Evolutionary conservation across 2,329 filamentous ascomycete genomes (phyloP), one percentile per base, ranked within the genome.

Genomic region (Calonectria pseudoreteaudii): DNA sequence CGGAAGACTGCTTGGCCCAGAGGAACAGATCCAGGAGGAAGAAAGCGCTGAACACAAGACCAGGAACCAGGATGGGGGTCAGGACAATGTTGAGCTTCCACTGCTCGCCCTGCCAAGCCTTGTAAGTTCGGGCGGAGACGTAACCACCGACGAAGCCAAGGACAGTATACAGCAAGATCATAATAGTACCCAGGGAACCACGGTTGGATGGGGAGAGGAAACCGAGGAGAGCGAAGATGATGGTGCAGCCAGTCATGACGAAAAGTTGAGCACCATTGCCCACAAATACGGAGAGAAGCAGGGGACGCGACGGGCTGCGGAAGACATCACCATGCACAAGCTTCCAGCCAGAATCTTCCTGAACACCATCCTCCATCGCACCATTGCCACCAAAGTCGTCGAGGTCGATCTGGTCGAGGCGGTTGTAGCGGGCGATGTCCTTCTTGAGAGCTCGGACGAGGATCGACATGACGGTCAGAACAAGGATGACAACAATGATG

Each of bases 301-400:
- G 89, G 1, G 96, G 94, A 74, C 94, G 93, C 77, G 93, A 91
- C 4, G 97, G 97, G 14, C 93, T 93, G 71, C 97, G 94, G 90
- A 99, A 99, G 38, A 98, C 96, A 84, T 99, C 97, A 68, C 97
- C 97, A 81, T 99, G 97, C 0, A 99, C 96, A 62, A 99, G 87
- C 86, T 99, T 99, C 97, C 97, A 99, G 74, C 97, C 97, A 13
- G 96, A 98, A 84, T 99, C 97, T 82, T 99, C 97, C 84, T 98
- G 96, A 0, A 98, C 94, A 41, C 96, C 96, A 81, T 98, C 96
- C 78, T 98, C 96, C 8, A 95, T 88, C 13, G 90, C 93, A 49
- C 92, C 94, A 3, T 93, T 94, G 50, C 94, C 94, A 50, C 94
- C 93, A 44, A 98, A 89, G 82, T 98, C 96, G 74, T 98, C 96